Evolutionary conservation across 2,329 filamentous ascomycete species (phyloP).

Genomic region (Trichoderma sp.): DNA sequence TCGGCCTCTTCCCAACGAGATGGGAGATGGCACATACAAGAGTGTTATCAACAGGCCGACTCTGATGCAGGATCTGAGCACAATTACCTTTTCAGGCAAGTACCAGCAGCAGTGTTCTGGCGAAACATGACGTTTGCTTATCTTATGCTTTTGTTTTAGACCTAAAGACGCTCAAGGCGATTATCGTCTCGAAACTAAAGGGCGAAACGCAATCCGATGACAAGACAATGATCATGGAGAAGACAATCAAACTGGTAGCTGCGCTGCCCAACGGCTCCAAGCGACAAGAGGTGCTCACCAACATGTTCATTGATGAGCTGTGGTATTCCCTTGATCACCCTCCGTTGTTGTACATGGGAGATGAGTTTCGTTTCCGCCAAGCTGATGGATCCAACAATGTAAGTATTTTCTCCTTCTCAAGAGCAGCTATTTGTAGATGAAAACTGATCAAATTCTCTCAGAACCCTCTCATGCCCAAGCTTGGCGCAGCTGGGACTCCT

Average conservation of each 20-base stretch:
- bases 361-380: slow-evolving; percentile 65
- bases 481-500: slow-evolving; percentile 67
- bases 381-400: slow-evolving; percentile 72
- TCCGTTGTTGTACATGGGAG: slow-evolving; percentile 64
- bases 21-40: slow-evolving; percentile 63
- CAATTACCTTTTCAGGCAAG: slow-evolving; percentile 52
- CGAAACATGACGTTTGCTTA: slow-evolving; percentile 19
- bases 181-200: slow-evolving; percentile 64
- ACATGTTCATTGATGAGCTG: slow-evolving; percentile 66
- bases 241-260: slow-evolving; percentile 69
- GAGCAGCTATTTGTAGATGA: not conserved
- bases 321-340: slow-evolving; percentile 75
- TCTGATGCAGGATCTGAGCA: slow-evolving; percentile 58
- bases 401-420: slow-evolving; percentile 26
- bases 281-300: slow-evolving; percentile 63
- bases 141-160: slow-evolving; percentile 46
- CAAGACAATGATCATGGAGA: slow-evolving; percentile 76
- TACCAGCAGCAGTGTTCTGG: not conserved
- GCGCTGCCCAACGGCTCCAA: slow-evolving; percentile 64
- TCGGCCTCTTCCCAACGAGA: slow-evolving; percentile 64
- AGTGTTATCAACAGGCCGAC: slow-evolving; percentile 51
- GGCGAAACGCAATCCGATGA: slow-evolving; percentile 68
- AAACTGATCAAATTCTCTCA: slow-evolving; percentile 30
- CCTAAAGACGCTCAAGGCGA: slow-evolving; percentile 60
- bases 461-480: slow-evolving; percentile 65